Percentiles rank a stretch among this genome's conserved stretches.
Conservation (phyloP, 2,329 filamentous ascomycete species). For the Hymenoscyphus infarciens region DNA sequence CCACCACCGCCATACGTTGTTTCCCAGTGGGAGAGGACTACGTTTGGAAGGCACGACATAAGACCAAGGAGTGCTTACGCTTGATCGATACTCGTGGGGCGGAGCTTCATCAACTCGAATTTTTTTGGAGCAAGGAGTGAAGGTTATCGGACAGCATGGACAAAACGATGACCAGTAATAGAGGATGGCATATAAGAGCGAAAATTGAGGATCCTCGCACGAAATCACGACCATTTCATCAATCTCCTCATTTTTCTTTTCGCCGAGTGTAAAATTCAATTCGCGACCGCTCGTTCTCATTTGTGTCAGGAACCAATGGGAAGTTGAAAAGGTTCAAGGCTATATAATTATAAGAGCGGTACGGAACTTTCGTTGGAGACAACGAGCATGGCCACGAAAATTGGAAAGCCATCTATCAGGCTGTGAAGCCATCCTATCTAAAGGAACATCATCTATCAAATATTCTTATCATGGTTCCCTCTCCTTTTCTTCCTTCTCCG, state of each 20-base stretch:
- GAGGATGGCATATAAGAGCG: not conserved
- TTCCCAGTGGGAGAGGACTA: slow-evolving; percentile 27
- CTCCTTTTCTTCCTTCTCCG: not conserved
- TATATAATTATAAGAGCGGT: not conserved
- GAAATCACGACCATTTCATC: not conserved
- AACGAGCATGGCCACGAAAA: not conserved
- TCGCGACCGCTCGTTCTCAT: no score
- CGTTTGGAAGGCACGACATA: not conserved
- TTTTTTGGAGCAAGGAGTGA: not conserved
- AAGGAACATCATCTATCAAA: not conserved
- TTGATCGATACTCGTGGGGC: not conserved
- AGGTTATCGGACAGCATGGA: not conserved
- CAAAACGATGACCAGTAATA: not conserved
- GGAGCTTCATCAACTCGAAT: not conserved
- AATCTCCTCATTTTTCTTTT: not conserved
- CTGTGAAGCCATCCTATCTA: not conserved
- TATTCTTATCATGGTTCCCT: not conserved
- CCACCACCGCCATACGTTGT: slow-evolving; percentile 31
- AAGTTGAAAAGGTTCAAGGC: no score
- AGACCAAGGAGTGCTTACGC: slow-evolving; percentile 8
- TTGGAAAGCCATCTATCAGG: not conserved
- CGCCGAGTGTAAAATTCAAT: not conserved
- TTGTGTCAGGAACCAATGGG: no score
- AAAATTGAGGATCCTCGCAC: not conserved
- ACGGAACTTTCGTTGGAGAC: not conserved